Percentiles rank a stretch among this genome's conserved stretches.
These are phyloP conservation scores for Periconia macrospinosa DNA, from an alignment of 2,329 filamentous ascomycete genomes.

Conservation along the genomic window DNA sequence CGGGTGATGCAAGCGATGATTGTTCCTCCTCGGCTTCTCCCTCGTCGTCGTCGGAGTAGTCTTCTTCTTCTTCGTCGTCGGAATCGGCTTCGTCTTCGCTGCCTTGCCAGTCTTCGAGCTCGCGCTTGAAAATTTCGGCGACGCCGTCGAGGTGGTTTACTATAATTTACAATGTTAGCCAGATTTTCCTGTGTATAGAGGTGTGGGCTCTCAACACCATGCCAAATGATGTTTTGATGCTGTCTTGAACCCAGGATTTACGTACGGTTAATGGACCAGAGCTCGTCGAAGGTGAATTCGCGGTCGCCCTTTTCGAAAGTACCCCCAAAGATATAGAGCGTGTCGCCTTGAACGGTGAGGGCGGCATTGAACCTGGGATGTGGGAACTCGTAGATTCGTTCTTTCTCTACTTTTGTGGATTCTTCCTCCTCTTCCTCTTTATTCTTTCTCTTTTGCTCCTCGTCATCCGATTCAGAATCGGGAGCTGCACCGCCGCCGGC, in stretches of 20 bases:
- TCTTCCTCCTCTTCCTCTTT: slow-evolving; percentile 48
- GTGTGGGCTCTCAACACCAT: too few relatives aligned
- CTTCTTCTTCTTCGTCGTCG: slow-evolving; percentile 51
- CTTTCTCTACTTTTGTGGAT: slow-evolving; percentile 57
- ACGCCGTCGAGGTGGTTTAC: slow-evolving; percentile 86
- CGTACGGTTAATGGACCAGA: slow-evolving; percentile 77
- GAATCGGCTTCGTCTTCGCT: slow-evolving; percentile 49
- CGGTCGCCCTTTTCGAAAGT: slow-evolving; percentile 94
- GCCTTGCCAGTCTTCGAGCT: slow-evolving; percentile 81
- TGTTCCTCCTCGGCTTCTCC: slow-evolving; percentile 59
- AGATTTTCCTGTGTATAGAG: too few relatives aligned
- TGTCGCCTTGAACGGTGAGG: slow-evolving; percentile 86
- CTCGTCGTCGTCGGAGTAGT: slow-evolving; percentile 41
- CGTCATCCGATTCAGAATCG: slow-evolving; percentile 40
- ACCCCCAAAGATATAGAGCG: slow-evolving; percentile 90
- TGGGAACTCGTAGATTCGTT: slow-evolving; percentile 76
- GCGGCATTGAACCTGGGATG: slow-evolving; percentile 91
- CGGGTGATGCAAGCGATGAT: slow-evolving; percentile 54
- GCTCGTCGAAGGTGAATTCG: slow-evolving; percentile 93
- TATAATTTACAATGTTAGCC: too few relatives aligned
- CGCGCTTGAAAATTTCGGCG: slow-evolving; percentile 83
- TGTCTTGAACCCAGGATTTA: slow-evolving; percentile 42
- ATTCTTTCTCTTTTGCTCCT: slow-evolving; percentile 30
- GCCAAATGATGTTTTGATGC: too few relatives aligned
- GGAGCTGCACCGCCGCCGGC: slow-evolving; percentile 56